Evolutionary conservation across 805 yeast species (phyloP), one percentile per base, ranked within the genome.

Genomic region (Candida gorgasii): DNA sequence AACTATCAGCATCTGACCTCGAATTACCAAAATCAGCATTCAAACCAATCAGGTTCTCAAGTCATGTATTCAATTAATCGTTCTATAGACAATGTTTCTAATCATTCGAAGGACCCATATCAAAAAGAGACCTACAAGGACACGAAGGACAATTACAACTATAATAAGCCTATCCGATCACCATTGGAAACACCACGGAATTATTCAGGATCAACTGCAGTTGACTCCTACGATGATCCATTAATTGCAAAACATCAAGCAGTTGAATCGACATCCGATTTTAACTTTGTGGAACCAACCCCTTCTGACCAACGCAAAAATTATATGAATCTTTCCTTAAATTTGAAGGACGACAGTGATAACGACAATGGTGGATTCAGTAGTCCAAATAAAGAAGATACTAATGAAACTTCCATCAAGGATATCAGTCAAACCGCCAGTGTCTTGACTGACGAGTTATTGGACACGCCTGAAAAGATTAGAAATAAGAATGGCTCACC

Each of bases 271-370:
- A 20, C 17, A 5, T 39, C 45, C 13, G 45, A 42, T 17, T 57
- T 54, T 31, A 36, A 49, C 38, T 52, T 51, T 45, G 37, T 34
- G 14, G 48, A 47, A 9, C 57, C 59, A 8, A 40, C 36, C 15
- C 36, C 47, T 13, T 17, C 22, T 12, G 36, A 26, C 32, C 43
- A 36, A 18, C 35, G 39, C 12, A 57, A 53, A 35, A 61, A 61
- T 40, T 42, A 49, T 41, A 60, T 55, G 53, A 58, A 55, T 32
- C 45, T 60, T 22, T 52, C 54, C 14, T 49, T 59, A 24, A 46
- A 54, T 27, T 45, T 53, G 24, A 44, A 40, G 2, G 23, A 43
- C 16, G 30, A 30, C 3, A 18, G 38, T 15, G 43, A 43, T 2
- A 31, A 23, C 13, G 43, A 43, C 2, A 31, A 23, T 18, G 31